Conservation (phyloP, 1,139 yeast species). For the Kodamaea anthophila region DNA sequence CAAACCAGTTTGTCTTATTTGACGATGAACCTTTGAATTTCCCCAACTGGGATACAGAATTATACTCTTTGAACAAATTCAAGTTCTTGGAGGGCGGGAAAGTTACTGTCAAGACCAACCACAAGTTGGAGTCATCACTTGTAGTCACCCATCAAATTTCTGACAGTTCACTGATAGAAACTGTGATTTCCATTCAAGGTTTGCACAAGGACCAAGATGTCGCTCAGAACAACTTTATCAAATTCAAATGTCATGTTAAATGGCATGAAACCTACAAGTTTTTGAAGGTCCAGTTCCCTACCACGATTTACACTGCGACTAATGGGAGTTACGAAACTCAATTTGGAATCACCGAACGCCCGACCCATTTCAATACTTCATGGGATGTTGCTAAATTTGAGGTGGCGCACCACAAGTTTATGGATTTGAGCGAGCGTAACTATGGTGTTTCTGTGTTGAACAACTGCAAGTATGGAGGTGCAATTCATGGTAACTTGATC, state of each 20-base stretch:
- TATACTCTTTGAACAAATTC: constrained; percentile 70
- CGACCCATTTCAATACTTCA: constrained; percentile 88
- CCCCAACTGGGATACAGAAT: constrained; percentile 98
- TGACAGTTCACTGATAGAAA: constrained; percentile 50
- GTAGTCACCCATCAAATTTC: constrained; percentile 57
- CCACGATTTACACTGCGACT: constrained; percentile 63
- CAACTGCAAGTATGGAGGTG: constrained; percentile 84
- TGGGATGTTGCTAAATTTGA: constrained; percentile 98
- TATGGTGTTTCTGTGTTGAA: constrained; percentile 88
- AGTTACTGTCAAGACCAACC: constrained; percentile 46
- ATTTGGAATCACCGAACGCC: constrained; percentile 83
- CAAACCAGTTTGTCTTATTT: constrained; percentile 72
- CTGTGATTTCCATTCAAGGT: constrained; percentile 69
- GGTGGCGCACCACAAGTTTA: constrained; percentile 90
- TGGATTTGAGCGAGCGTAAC: constrained; percentile 78
- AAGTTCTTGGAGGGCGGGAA: constrained; percentile 39
- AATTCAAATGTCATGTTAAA: constrained; percentile 62
- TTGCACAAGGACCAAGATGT: constrained; percentile 23
- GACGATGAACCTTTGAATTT: constrained; percentile 86
- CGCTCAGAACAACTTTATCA: constrained; percentile 33
- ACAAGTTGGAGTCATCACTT: constrained; percentile 58
- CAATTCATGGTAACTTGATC: constrained; percentile 85
- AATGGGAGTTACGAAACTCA: constrained; percentile 86
- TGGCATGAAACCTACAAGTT: constrained; percentile 90
- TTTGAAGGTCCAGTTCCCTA: constrained; percentile 92